Conservation (phyloP, 805 yeast genomes). For the Candida silvatica region DNA sequence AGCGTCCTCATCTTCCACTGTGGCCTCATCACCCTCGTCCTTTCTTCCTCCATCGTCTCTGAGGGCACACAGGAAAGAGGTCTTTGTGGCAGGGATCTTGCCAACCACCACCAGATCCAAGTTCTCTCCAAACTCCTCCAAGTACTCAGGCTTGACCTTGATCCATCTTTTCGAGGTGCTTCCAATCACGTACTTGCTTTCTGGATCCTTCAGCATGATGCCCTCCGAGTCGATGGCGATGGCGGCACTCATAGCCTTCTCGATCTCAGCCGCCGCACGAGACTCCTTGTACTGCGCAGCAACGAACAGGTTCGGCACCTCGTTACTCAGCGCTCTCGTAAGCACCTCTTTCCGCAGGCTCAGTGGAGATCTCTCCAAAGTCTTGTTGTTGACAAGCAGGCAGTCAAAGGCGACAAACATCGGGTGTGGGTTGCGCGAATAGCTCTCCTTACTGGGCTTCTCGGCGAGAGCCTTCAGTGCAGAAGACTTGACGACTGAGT, state of each 20-base stretch:
- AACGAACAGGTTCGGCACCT: slow-evolving; percentile 41
- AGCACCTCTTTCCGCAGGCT: slow-evolving; percentile 48
- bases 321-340: slow-evolving; percentile 30
- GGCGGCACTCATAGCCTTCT: slow-evolving; percentile 44
- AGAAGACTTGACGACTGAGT: slow-evolving; percentile 69
- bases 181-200: slow-evolving; percentile 52
- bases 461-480: slow-evolving; percentile 36
- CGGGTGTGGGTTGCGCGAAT: slow-evolving; percentile 32
- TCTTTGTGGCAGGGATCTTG: slow-evolving; percentile 61
- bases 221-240: slow-evolving; percentile 72
- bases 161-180: slow-evolving; percentile 62
- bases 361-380: slow-evolving; percentile 48
- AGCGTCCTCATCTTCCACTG: slow-evolving; percentile 4
- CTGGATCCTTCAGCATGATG: slow-evolving; percentile 59
- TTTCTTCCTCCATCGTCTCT: slow-evolving; percentile 21
- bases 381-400: slow-evolving; percentile 56
- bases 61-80: slow-evolving; percentile 68
- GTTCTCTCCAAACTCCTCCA: slow-evolving; percentile 80
- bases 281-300: slow-evolving; percentile 34
- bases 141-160: slow-evolving; percentile 86
- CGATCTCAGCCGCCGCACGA: slow-evolving; percentile 41
- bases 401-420: slow-evolving; percentile 65
- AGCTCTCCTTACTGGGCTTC: slow-evolving; percentile 11
- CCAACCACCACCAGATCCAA: slow-evolving; percentile 78
- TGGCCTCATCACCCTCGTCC: no score